Percentiles rank a stretch among this genome's conserved stretches.
Evolutionary conservation across 208 protist genomes (phyloP).

Genomic region (Wallacemonas sp.): DNA sequence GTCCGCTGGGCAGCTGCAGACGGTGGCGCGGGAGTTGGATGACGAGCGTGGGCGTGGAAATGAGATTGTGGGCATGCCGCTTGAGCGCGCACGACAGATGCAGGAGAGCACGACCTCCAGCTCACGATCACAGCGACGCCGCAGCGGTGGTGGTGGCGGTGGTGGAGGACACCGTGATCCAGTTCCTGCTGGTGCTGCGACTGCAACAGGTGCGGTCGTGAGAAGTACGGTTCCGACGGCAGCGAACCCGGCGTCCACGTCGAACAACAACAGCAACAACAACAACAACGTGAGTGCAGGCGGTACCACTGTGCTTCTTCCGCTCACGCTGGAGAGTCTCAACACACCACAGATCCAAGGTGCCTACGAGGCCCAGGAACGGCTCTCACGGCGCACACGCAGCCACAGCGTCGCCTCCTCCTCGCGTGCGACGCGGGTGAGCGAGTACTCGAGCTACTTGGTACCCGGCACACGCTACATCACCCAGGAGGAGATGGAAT

Average conservation of each 20-base stretch:
- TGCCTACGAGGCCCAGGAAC: not conserved
- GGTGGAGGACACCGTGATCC: not conserved
- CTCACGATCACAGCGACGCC: too few relatives aligned
- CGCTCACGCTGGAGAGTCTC: constrained; percentile 34
- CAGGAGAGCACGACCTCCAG: too few relatives aligned
- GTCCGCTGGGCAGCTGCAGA: constrained; percentile 34
- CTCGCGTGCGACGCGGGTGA: not conserved
- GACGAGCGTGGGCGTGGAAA: constrained; percentile 35
- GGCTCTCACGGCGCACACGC: not conserved
- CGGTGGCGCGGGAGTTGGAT: constrained; percentile 38
- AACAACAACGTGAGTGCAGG: not conserved
- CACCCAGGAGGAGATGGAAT: constrained; percentile 29
- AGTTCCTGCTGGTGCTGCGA: not conserved
- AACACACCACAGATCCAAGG: constrained; percentile 36
- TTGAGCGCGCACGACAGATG: constrained; percentile 32
- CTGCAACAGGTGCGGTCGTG: not conserved
- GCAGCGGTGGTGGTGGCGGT: too few relatives aligned
- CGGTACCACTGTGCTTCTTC: not conserved
- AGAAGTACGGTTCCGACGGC: too few relatives aligned
- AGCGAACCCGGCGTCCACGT: too few relatives aligned
- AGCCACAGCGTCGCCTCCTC: constrained; percentile 11
- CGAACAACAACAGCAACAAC: too few relatives aligned
- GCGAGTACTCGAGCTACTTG: constrained; percentile 41
- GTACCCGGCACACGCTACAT: constrained; percentile 44
- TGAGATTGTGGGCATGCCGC: constrained; percentile 67